Evolutionary conservation across 192 early-diverging fungal species (phyloP).

Genomic region (Entophlyctis helioformis): DNA sequence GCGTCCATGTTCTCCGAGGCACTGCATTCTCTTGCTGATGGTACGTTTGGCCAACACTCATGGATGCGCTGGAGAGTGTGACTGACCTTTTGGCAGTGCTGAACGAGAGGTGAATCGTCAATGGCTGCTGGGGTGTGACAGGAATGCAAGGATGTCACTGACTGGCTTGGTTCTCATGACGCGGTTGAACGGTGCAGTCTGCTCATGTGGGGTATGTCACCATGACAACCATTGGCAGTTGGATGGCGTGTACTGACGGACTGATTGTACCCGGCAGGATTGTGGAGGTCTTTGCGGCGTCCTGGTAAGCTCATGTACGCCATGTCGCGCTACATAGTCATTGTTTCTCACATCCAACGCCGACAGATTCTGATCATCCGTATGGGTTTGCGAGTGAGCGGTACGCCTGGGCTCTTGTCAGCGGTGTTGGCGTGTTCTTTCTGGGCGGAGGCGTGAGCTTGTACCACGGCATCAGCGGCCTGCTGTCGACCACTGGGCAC

Average conservation of each 20-base stretch:
- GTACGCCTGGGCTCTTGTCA: slow-evolving; percentile 47
- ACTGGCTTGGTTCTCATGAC: not conserved
- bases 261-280: slow-evolving; percentile 19
- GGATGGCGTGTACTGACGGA: slow-evolving; percentile 4
- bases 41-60: slow-evolving; percentile 7
- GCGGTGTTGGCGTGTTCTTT: slow-evolving; percentile 38
- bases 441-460: slow-evolving; percentile 41
- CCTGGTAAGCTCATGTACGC: slow-evolving; percentile 10
- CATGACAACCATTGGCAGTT: not conserved
- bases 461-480: slow-evolving; percentile 39
- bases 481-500: slow-evolving; percentile 22
- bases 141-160: not conserved
- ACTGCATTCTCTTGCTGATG: slow-evolving; percentile 34
- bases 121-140: too few relatives aligned
- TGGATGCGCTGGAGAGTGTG: slow-evolving; percentile 1
- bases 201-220: slow-evolving; percentile 8
- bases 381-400: slow-evolving; percentile 42
- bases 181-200: slow-evolving; percentile 4
- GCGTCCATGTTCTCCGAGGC: slow-evolving; percentile 48
- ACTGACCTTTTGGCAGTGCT: slow-evolving; percentile 2
- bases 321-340: not conserved
- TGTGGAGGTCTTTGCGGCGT: slow-evolving; percentile 26
- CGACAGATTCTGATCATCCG: slow-evolving; percentile 33
- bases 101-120: slow-evolving; percentile 13
- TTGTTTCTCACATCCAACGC: not conserved